A percentile compares a stretch with the other conserved stretches of the same genome.
These are phyloP conservation scores for Nadsonia starkeyi-henricii DNA, from an alignment of 1,139 yeast species.

Conservation along the genomic window DNA sequence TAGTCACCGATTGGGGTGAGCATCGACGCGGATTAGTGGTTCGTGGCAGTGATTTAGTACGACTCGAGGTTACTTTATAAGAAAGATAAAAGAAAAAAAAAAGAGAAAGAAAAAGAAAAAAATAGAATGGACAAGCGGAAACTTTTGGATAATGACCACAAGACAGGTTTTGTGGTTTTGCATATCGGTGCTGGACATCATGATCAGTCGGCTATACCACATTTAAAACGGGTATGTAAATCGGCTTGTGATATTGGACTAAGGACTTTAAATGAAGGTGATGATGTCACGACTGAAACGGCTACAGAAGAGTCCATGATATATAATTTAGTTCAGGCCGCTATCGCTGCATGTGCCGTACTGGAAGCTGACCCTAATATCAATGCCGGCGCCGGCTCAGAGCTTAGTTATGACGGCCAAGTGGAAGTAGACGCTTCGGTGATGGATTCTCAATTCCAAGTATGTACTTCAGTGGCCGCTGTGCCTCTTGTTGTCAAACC, in stretches of 20 bases:
- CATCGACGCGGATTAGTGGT: neutral
- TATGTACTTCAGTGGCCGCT: neutral
- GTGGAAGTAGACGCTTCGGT: neutral
- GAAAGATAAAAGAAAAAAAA: neutral
- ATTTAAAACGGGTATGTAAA: neutral
- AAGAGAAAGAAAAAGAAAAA: neutral
- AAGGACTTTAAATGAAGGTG: neutral
- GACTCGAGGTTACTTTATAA: neutral
- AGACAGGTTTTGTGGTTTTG: neutral
- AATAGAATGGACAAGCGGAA: too few relatives aligned
- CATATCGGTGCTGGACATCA: neutral
- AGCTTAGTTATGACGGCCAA: neutral
- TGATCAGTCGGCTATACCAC: neutral
- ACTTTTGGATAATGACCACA: neutral
- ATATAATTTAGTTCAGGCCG: neutral
- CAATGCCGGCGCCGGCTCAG: neutral
- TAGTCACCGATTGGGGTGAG: neutral
- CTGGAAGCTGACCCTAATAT: neutral
- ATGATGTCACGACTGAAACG: too few relatives aligned
- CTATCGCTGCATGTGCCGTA: neutral
- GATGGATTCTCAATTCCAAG: neutral
- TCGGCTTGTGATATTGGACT: neutral
- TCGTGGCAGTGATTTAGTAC: neutral
- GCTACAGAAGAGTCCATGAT: neutral
- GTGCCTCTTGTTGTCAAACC: neutral